phyloP scores from a whole-genome alignment of 176 grass and related monocot genomes.

The Tillandsia fasciculata region DNA sequence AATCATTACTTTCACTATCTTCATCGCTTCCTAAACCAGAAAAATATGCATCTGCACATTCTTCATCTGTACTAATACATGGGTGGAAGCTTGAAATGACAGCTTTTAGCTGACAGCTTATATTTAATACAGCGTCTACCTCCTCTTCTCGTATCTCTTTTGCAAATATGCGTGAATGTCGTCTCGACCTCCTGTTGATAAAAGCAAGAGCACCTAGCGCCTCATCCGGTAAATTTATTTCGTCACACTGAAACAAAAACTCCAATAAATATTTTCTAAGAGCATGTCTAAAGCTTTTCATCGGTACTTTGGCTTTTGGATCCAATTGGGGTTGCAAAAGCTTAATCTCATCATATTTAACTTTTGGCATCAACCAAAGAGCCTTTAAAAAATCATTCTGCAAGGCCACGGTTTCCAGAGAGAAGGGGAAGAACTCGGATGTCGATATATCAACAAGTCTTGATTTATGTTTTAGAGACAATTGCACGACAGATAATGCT shows the following conservation, averaged over 20 bases:
- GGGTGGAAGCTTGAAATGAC: conserved; percentile 10
- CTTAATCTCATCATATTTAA: conserved; percentile 19
- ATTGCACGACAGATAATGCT: conserved; percentile 28
- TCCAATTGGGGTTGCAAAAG: conserved; percentile 22
- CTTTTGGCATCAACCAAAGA: conserved; percentile 13
- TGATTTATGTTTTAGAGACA: conserved; percentile 25
- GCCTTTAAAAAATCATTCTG: conserved; percentile 31
- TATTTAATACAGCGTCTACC: conserved; percentile 28
- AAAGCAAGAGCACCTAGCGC: conserved; percentile 21
- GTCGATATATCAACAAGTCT: conserved; percentile 10
- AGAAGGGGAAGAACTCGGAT: conserved; percentile 27
- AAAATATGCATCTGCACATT: conserved; percentile 5
- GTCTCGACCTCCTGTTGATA: conserved; percentile 17
- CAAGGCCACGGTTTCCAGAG: conserved; percentile 15
- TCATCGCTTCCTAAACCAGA: conserved; percentile 9
- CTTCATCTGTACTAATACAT: conserved; percentile 1
- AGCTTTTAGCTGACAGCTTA: conserved; percentile 28
- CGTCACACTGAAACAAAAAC: conserved; percentile 32
- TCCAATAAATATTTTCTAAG: conserved; percentile 37
- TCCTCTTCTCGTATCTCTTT: conserved; percentile 27
- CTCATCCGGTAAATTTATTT: conserved; percentile 20
- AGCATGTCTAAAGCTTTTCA: conserved; percentile 8
- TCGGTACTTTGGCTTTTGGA: conserved; percentile 19
- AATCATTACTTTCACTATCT: conserved; percentile 21
- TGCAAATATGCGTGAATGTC: conserved; percentile 7